phyloP scores from a whole-genome alignment of 257 asterid genomes.

The Handroanthus guayacan region DNA sequence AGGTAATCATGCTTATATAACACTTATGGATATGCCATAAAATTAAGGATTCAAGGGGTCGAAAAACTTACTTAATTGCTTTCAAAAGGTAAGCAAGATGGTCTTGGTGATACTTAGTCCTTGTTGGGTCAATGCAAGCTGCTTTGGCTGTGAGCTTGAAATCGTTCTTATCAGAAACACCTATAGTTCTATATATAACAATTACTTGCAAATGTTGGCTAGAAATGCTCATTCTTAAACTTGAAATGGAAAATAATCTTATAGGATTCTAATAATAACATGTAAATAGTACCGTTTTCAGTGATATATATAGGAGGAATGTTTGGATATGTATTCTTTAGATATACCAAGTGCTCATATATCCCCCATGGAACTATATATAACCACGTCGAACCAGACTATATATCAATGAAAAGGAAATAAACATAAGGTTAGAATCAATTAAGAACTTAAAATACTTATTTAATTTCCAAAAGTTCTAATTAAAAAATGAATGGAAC shows the following conservation, averaged over 20 bases:
- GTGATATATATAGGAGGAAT: constrained; percentile 33
- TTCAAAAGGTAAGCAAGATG: constrained; percentile 30
- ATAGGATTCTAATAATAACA: background rate
- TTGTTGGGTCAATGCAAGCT: constrained; percentile 17
- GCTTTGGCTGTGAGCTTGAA: constrained; percentile 5
- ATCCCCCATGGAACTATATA: constrained; percentile 26
- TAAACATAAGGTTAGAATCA: background rate
- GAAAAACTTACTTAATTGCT: constrained; percentile 25
- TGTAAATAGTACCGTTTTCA: constrained; percentile 29
- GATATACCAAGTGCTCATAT: background rate
- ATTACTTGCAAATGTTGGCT: background rate
- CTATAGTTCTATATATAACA: background rate
- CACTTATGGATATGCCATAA: no score
- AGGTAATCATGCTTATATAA: background rate
- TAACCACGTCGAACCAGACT: constrained; percentile 26
- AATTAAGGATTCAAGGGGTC: no score
- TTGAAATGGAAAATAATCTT: no score
- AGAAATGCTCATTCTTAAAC: background rate
- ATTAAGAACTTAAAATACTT: no score
- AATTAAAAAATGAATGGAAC: no score
- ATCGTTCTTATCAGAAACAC: constrained; percentile 1
- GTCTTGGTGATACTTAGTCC: constrained; percentile 31
- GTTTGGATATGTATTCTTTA: background rate
- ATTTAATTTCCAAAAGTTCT: background rate
- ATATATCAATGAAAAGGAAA: background rate